Evolutionary conservation across 2,329 filamentous ascomycete species (phyloP).

Genomic region (Colletotrichum horii): DNA sequence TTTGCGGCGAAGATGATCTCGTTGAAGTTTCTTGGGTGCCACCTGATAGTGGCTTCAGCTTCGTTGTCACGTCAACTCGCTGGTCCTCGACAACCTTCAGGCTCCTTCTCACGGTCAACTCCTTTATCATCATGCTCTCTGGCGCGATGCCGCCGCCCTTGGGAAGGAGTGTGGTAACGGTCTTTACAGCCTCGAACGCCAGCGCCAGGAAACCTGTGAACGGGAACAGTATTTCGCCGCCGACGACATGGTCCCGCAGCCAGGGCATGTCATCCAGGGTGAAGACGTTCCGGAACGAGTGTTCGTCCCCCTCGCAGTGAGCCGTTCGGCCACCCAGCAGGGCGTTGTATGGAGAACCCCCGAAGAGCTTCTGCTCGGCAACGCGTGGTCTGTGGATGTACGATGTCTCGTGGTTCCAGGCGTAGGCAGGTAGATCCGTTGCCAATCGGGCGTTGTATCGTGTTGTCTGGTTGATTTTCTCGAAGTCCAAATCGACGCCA

Average conservation of each 20-base stretch:
- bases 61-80: constrained; percentile 29
- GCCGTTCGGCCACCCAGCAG: constrained; percentile 49
- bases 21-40: constrained; percentile 22
- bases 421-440: constrained; percentile 50
- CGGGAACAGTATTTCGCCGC: constrained; percentile 60
- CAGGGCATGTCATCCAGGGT: constrained; percentile 57
- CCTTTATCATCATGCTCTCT: constrained; percentile 12
- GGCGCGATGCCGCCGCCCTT: background rate
- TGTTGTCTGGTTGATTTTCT: background rate
- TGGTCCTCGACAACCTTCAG: constrained; percentile 32
- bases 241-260: constrained; percentile 62
- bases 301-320: constrained; percentile 48
- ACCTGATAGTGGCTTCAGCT: constrained; percentile 25
- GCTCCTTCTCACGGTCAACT: constrained; percentile 24
- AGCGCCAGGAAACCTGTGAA: constrained; percentile 57
- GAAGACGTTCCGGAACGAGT: constrained; percentile 53
- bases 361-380: constrained; percentile 43
- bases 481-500: background rate
- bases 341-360: constrained; percentile 44
- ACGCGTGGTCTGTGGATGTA: constrained; percentile 53
- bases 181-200: constrained; percentile 46
- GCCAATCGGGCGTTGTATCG: background rate
- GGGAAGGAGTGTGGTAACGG: background rate
- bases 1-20: background rate
- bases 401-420: constrained; percentile 48